Evolutionary conservation across 768 basidiomycete genomes (phyloP), one percentile per base, ranked within the genome.

Genomic region (Neoboletus subvelutipes): DNA sequence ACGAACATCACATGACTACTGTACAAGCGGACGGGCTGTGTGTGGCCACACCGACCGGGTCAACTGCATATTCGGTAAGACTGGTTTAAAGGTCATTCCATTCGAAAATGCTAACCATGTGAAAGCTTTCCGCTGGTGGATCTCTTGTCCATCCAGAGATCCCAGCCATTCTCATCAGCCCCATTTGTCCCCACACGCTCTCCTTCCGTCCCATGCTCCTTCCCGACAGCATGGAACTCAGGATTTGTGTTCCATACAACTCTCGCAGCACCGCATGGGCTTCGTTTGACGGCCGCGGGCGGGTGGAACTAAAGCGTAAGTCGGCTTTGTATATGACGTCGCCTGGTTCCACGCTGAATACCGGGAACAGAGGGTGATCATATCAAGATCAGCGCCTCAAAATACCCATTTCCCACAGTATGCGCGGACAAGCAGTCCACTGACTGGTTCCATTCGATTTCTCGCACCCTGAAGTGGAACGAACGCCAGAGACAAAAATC

Each of bases 181-280:
- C 97, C 6, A 95, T 99, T 59, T 98, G 96, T 70, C 97, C 97
- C 0, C 97, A 99, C 70, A 99, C 97, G 0, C 82, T 99, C 15
- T 98, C 95, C 28, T 99, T 99, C 82, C 84, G 97, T 43, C 97
- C 97, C 4, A 98, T 99, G 95, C 84, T 99, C 7, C 78, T 99
- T 24, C 97, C 97, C 8, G 97, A 99, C 68, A 95, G 90, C 67
- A 98, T 98, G 94, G 96, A 98, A 67, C 80, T 99, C 39, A 86
- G 97, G 5, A 92, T 99, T 34, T 98, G 96, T 65, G 97, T 99
- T n/a, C 97, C 97, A 10, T 98, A 93, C 77, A 98, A 98, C 73
- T 97, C 94, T 24, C 80, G 97, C 45, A 96, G 94, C 67, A 99
- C 96, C 0, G 97, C 97, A 9, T 99, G 97, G 97, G 97, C 92